phyloP scores from a whole-genome alignment of 306 rosid genomes.

The Lablab purpureus region DNA sequence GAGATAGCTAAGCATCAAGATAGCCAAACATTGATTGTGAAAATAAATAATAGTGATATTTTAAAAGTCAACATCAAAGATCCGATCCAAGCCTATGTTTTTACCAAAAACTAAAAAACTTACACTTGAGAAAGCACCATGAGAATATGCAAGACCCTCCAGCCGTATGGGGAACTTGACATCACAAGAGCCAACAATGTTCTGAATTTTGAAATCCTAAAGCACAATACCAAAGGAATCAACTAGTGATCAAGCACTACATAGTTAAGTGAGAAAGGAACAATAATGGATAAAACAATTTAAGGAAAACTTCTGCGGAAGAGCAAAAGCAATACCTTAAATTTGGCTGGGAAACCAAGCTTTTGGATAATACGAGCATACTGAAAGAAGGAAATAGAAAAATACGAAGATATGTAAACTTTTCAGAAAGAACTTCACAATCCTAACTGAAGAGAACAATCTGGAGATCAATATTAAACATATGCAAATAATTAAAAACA shows the following conservation, averaged over 20 bases:
- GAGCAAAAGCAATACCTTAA: constrained; percentile 63
- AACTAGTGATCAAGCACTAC: constrained; percentile 4
- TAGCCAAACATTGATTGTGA: background rate
- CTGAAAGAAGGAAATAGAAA: constrained; percentile 52
- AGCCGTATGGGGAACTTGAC: constrained; percentile 94
- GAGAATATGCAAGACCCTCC: constrained; percentile 93
- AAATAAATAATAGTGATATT: too few relatives aligned
- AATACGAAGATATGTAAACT: constrained; percentile 4
- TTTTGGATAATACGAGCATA: constrained; percentile 95
- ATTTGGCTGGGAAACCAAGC: constrained; percentile 87
- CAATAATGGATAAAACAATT: constrained; percentile 8
- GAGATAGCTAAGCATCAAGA: background rate
- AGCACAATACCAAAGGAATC: background rate
- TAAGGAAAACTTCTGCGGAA: constrained; percentile 6
- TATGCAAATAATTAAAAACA: background rate
- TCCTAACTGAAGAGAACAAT: background rate
- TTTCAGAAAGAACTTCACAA: background rate
- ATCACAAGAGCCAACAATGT: constrained; percentile 92
- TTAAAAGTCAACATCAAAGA: background rate
- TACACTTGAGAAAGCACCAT: constrained; percentile 91
- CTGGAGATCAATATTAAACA: background rate
- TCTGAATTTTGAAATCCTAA: constrained; percentile 86
- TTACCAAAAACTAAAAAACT: constrained; percentile 39
- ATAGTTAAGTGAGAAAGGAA: background rate
- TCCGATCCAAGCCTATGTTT: background rate